Conservation (phyloP, 2,329 filamentous ascomycete genomes). For the Hypoxylon sp. region DNA sequence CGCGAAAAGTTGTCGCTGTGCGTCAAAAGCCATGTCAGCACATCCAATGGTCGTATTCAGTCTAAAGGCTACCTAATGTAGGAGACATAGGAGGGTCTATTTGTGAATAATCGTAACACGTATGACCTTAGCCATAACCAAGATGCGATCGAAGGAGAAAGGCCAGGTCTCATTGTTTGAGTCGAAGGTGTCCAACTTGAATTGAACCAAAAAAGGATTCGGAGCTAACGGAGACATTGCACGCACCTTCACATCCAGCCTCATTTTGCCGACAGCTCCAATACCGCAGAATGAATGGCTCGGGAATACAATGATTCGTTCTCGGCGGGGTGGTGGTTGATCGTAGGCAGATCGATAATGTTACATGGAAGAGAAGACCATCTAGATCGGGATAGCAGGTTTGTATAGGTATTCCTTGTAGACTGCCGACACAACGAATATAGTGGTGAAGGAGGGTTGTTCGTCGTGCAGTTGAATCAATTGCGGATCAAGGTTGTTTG, state of each 20-base stretch:
- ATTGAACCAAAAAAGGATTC: slow-evolving; percentile 38
- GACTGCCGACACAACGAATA: not conserved
- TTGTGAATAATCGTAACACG: slow-evolving; percentile 13
- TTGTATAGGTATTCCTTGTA: not conserved
- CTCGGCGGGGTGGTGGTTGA: slow-evolving; percentile 36
- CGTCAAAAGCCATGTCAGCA: slow-evolving; percentile 56
- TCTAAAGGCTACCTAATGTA: slow-evolving; percentile 11
- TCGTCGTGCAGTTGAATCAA: slow-evolving; percentile 8
- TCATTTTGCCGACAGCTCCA: slow-evolving; percentile 50
- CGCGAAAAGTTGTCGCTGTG: slow-evolving; percentile 84
- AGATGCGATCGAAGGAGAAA: slow-evolving; percentile 26
- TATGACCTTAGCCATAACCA: slow-evolving; percentile 17
- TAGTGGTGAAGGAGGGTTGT: not conserved
- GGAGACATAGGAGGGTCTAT: slow-evolving; percentile 14
- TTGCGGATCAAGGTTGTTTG: slow-evolving; percentile 6
- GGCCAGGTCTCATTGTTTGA: slow-evolving; percentile 34
- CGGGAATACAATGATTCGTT: slow-evolving; percentile 40
- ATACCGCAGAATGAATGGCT: slow-evolving; percentile 33
- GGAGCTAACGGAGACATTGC: slow-evolving; percentile 36
- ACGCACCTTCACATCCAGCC: slow-evolving; percentile 53
- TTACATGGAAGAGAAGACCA: slow-evolving; percentile 30
- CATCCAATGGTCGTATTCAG: slow-evolving; percentile 14
- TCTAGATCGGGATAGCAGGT: slow-evolving; percentile 27
- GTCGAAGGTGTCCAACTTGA: slow-evolving; percentile 16
- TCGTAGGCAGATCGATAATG: slow-evolving; percentile 34